Evolutionary conservation across 2,329 filamentous ascomycete species (phyloP).

Genomic region (Teratosphaeriaceae sp.): DNA sequence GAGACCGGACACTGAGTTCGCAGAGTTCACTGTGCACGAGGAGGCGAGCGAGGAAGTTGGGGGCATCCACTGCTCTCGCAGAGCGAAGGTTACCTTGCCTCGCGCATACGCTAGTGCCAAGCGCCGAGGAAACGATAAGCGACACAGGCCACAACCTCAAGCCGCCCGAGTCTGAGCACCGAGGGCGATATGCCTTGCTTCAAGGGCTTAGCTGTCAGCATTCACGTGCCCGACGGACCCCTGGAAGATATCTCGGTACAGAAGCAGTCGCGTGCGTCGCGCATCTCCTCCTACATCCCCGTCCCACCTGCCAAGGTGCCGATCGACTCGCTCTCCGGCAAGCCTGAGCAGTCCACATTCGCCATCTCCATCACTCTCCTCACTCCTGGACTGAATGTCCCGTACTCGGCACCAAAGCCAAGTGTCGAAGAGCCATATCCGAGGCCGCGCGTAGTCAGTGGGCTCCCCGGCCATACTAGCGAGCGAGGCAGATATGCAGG

Average conservation of each 20-base stretch:
- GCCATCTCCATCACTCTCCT: conserved; percentile 96
- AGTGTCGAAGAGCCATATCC: conserved; percentile 71
- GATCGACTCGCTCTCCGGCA: conserved; percentile 56
- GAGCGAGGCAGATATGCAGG: conserved; percentile 49
- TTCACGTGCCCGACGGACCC: conserved; percentile 74
- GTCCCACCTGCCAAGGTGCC: conserved; percentile 81
- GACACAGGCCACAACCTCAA: no score
- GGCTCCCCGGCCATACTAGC: conserved; percentile 50
- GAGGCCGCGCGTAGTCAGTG: conserved; percentile 72
- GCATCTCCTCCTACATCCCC: conserved; percentile 95
- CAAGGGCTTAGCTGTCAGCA: conserved; percentile 97
- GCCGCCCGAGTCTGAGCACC: no score
- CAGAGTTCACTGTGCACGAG: no score
- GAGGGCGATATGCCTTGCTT: conserved; percentile 87
- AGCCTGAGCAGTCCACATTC: conserved; percentile 90
- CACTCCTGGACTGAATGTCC: conserved; percentile 79
- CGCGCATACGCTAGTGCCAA: no score
- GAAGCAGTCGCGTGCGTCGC: conserved; percentile 81
- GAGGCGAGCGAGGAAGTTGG: no score
- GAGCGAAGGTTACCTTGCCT: no score
- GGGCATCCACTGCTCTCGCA: no score
- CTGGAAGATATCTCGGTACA: conserved; percentile 92
- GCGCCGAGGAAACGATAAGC: no score
- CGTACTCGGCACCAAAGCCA: conserved; percentile 83
- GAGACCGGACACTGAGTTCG: no score